Evolutionary conservation across 2,329 filamentous ascomycete genomes (phyloP), one percentile per base, ranked within the genome.

Genomic region (Talaromyces sp.): DNA sequence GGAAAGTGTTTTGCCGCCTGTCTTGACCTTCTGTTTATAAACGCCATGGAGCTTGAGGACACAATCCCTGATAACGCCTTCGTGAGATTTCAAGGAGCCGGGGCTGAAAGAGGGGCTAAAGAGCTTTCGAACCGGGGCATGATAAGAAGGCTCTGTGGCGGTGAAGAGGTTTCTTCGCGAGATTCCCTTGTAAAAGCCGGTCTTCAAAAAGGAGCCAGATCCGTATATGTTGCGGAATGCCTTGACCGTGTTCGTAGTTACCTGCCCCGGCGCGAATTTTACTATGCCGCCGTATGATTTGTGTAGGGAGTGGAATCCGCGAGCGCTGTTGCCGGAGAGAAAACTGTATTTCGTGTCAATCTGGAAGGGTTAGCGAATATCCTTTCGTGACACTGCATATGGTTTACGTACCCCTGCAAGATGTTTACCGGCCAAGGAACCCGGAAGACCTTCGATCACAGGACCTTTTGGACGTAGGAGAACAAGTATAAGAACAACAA

Each of bases 151-250:
- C 10, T 69, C 67, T 1, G 62, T 60, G 0, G 67, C 67, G 1
- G 67, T 69, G 60, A 69, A 69, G 43, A 69, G 61, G 46, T 69
- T 69, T 3, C 63, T 61, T 6, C 65, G 62, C 3, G 67, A 68
- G 54, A 69, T 69, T 21, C 61, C 65, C 35, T 58, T 62, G 61
- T 69, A 69, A 55, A 69, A 69, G 48, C 56, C 54, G 2, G 66
- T 65, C 55, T 69, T 69, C 3, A 68, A 63, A 35, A 69, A 69
- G 1, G 63, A 58, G 11, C 65, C 66, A 5, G 62, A 60, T 11
- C 64, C 64, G 56, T 69, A 69, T 56, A 69, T 69, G 54, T 64
- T 65, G 11, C 67, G 65, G 19, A 69, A 59, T 7, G 62, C 64
- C 43, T 64, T 65, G 56, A 69, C 48, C 11, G 66, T 69, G 46